Conservation (phyloP, 2,329 filamentous ascomycete species). For the Fusarium guadeloupense region DNA sequence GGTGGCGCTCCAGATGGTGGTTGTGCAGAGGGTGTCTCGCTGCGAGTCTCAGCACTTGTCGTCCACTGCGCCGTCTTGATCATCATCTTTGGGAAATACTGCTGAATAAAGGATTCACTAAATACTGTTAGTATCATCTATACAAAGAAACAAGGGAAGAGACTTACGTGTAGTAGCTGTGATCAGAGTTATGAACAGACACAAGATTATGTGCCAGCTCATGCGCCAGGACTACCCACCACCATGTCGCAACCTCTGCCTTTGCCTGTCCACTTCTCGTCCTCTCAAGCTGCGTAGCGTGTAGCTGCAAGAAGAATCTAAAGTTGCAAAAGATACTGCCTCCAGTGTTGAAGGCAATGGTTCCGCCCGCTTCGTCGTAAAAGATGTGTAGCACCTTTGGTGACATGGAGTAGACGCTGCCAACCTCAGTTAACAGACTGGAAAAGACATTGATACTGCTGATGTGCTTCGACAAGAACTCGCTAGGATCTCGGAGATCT, state of each 20-base stretch:
- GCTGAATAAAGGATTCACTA: constrained; percentile 79
- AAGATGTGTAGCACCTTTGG: constrained; percentile 82
- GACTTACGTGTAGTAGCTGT: constrained; percentile 81
- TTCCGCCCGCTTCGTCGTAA: constrained; percentile 79
- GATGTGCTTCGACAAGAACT: constrained; percentile 70
- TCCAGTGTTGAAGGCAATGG: constrained; percentile 90
- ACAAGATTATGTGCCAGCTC: constrained; percentile 96
- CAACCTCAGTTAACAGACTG: constrained; percentile 72
- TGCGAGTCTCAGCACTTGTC: constrained; percentile 10
- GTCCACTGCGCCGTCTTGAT: constrained; percentile 57
- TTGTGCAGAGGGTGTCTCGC: constrained; percentile 5
- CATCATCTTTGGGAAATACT: constrained; percentile 79
- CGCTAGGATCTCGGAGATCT: constrained; percentile 55
- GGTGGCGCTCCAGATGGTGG: constrained; percentile 39
- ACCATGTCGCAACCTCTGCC: constrained; percentile 80
- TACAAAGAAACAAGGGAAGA: background rate
- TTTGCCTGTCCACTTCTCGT: constrained; percentile 55
- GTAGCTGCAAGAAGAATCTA: constrained; percentile 83
- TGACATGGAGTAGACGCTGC: constrained; percentile 75
- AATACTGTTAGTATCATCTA: constrained; percentile 29
- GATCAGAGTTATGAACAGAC: constrained; percentile 76
- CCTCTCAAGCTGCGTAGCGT: constrained; percentile 61
- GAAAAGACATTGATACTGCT: constrained; percentile 75
- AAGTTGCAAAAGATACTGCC: constrained; percentile 96
- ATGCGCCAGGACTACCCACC: constrained; percentile 96